phyloP scores from a whole-genome alignment of 257 asterid genomes.

The Solanum chiquidenum region DNA sequence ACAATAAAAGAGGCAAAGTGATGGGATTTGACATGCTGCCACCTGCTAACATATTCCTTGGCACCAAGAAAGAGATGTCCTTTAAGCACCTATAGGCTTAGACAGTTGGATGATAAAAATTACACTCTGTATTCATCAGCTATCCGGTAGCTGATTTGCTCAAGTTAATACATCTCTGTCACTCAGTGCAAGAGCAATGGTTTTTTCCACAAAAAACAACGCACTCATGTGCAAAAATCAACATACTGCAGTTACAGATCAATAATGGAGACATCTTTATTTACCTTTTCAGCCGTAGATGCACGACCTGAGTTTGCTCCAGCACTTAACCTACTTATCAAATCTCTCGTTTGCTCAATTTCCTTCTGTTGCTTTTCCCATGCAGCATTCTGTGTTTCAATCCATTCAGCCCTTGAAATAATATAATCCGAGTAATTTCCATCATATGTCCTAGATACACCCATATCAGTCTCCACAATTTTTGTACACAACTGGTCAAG shows the following conservation, averaged over 20 bases:
- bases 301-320: conserved; percentile 99
- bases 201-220: background rate
- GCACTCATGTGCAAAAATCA: background rate
- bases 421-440: conserved; percentile 84
- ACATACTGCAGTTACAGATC: background rate
- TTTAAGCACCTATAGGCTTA: background rate
- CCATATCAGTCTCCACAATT: conserved; percentile 96
- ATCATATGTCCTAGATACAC: conserved; percentile 73
- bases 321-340: conserved; percentile 75
- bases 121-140: background rate
- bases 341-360: conserved; percentile 69
- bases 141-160: background rate
- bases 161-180: no score
- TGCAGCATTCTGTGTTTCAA: conserved; percentile 81
- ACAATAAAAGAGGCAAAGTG: background rate
- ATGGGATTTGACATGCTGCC: background rate
- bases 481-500: conserved; percentile 93
- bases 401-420: conserved; percentile 65
- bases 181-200: background rate
- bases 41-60: background rate
- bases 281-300: conserved; percentile 96
- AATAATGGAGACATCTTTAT: background rate
- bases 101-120: background rate
- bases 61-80: background rate
- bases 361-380: conserved; percentile 98